Conservation (phyloP, 306 rosid genomes). For the Vigna angularis region DNA sequence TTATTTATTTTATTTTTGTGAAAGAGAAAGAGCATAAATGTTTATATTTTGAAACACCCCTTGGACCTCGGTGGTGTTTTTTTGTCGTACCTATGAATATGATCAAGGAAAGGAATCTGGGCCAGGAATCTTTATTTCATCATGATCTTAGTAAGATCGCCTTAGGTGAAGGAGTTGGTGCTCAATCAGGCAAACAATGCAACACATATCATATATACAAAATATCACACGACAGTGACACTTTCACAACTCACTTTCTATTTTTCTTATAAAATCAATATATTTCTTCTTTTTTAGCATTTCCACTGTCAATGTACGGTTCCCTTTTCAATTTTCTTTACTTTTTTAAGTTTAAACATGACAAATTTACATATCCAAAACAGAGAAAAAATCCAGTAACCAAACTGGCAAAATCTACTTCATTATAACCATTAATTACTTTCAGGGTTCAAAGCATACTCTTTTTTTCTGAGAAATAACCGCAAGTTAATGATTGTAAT, state of each 20-base stretch:
- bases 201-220: background rate
- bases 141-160: background rate
- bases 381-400: background rate
- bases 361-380: background rate
- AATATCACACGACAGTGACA: background rate
- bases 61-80: background rate
- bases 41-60: too few relatives aligned
- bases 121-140: background rate
- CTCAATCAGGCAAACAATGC: background rate
- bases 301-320: background rate
- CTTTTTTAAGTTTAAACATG: background rate
- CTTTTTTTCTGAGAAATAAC: too few relatives aligned
- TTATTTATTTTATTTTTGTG: too few relatives aligned
- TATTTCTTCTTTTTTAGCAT: background rate
- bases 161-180: constrained; percentile 6
- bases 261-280: background rate
- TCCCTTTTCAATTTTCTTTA: background rate
- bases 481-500: background rate
- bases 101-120: background rate
- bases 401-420: background rate
- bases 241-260: background rate
- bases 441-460: background rate
- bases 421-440: background rate
- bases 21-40: too few relatives aligned
- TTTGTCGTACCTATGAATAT: background rate